Percentiles rank a stretch among this genome's conserved stretches.
phyloP scores from a whole-genome alignment of 441 rosid species.

The Manihot esculenta region DNA sequence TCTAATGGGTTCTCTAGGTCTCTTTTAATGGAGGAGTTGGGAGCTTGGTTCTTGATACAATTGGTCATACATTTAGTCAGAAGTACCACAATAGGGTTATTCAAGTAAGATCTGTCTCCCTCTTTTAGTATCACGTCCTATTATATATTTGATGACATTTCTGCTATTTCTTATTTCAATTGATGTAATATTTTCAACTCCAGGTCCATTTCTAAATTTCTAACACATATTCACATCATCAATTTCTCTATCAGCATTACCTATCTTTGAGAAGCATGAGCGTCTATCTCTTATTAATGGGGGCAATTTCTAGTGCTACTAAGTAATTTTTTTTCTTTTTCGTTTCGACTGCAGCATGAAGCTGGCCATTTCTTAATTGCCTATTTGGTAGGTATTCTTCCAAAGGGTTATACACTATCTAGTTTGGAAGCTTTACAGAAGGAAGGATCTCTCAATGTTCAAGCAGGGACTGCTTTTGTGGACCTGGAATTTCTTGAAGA shows the following conservation, averaged over 20 bases:
- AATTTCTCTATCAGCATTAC: not conserved
- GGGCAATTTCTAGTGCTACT: not conserved
- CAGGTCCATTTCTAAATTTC: not conserved
- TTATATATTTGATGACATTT: not conserved
- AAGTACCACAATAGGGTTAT: conserved; percentile 78
- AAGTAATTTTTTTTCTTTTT: not conserved
- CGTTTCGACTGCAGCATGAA: conserved; percentile 58
- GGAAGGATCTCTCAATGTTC: conserved; percentile 90
- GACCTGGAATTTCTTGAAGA: conserved; percentile 89
- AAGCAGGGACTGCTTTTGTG: conserved; percentile 90
- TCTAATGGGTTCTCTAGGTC: conserved; percentile 43
- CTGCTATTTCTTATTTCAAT: conserved; percentile 3
- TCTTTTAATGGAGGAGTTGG: conserved; percentile 83
- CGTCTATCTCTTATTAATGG: not conserved
- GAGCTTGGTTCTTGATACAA: conserved; percentile 74
- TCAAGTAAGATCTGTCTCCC: conserved; percentile 45
- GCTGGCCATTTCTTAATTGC: conserved; percentile 96
- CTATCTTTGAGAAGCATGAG: not conserved
- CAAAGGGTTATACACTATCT: conserved; percentile 68
- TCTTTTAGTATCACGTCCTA: not conserved
- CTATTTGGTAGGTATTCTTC: conserved; percentile 79
- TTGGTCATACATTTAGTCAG: conserved; percentile 73
- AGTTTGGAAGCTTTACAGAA: conserved; percentile 78
- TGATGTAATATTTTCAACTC: not conserved
- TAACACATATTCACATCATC: too few species aligned